Evolutionary conservation across 441 rosid species (phyloP).

Genomic region (Adansonia madagascariensis): DNA sequence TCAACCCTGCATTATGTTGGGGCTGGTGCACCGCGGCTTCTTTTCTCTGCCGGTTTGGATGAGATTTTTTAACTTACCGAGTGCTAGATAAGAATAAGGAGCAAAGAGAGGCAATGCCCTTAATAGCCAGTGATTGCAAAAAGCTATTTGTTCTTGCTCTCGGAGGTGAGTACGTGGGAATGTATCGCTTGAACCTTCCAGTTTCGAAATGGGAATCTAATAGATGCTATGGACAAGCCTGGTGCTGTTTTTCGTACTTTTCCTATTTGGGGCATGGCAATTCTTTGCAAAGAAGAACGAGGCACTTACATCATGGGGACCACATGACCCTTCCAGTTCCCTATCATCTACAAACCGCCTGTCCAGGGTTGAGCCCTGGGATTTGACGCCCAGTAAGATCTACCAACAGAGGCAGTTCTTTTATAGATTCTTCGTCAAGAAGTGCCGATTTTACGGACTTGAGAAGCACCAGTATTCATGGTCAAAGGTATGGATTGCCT

Average conservation of each 20-base stretch:
- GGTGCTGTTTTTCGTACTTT: conserved; percentile 75
- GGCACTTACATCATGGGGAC: conserved; percentile 86
- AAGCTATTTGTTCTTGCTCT: conserved; percentile 80
- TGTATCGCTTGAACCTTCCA: conserved; percentile 76
- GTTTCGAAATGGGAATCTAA: conserved; percentile 65
- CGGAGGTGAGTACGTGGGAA: conserved; percentile 72
- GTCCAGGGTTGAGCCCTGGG: too few species aligned
- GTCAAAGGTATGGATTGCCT: conserved; percentile 69
- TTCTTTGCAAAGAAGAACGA: conserved; percentile 97
- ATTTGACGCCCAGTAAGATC: conserved; percentile 35
- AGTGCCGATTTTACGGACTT: conserved; percentile 61
- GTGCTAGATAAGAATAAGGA: conserved; percentile 32
- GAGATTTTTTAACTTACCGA: conserved; percentile 71
- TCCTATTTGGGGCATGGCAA: conserved; percentile 90
- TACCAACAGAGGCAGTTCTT: conserved; percentile 53
- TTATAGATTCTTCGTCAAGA: conserved; percentile 65
- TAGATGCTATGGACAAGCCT: conserved; percentile 86
- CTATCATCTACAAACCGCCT: conserved; percentile 39
- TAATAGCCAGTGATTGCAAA: conserved; percentile 84
- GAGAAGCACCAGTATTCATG: conserved; percentile 53
- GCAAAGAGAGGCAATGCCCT: conserved; percentile 47
- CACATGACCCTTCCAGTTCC: conserved; percentile 77
- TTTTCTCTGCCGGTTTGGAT: conserved; percentile 75
- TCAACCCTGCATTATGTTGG: conserved; percentile 82
- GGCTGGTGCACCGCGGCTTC: conserved; percentile 66